These are phyloP conservation scores for Hordeum pubiflorum DNA, from an alignment of 202 grass and related monocot genomes.

Conservation along the genomic window DNA sequence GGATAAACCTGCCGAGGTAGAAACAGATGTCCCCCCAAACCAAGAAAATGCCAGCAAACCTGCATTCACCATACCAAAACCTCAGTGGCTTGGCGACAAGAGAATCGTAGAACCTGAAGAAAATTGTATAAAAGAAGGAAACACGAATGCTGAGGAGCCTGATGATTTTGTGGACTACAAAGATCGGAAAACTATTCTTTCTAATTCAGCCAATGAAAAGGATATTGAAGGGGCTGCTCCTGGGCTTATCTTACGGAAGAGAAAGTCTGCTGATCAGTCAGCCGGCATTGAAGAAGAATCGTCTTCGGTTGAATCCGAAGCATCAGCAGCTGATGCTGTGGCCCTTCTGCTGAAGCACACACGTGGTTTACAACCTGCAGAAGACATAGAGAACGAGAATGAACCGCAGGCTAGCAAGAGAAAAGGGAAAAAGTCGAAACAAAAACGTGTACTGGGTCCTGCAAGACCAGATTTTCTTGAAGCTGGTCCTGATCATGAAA, in stretches of 20 bases:
- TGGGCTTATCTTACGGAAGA: conserved; percentile 88
- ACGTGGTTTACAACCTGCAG: conserved; percentile 45
- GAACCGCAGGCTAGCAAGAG: conserved; percentile 10
- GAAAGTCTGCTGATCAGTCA: conserved; percentile 38
- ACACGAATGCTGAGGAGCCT: conserved; percentile 41
- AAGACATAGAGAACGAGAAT: conserved; percentile 45
- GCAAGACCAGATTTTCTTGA: conserved; percentile 80
- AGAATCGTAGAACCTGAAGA: conserved; percentile 48
- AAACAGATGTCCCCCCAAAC: conserved; percentile 17
- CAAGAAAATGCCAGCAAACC: conserved; percentile 39
- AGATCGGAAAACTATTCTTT: conserved; percentile 62
- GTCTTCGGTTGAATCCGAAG: conserved; percentile 45
- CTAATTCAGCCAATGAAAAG: conserved; percentile 37
- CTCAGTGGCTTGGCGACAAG: conserved; percentile 90
- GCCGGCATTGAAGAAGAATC: conserved; percentile 29
- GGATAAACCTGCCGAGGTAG: conserved; percentile 19
- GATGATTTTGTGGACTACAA: conserved; percentile 94
- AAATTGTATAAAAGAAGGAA: conserved; percentile 43
- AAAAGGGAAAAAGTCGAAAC: conserved; percentile 45
- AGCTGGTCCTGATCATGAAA: conserved; percentile 43
- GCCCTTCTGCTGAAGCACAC: conserved; percentile 86
- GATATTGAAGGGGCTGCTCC: conserved; percentile 68
- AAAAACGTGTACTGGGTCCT: conserved; percentile 71
- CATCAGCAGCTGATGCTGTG: conserved; percentile 78
- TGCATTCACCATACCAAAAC: conserved; percentile 48